Percentiles rank a stretch among this genome's conserved stretches.
Conservation (phyloP, 371 early-diverging fungal genomes). For the Actinomucor elegans region DNA sequence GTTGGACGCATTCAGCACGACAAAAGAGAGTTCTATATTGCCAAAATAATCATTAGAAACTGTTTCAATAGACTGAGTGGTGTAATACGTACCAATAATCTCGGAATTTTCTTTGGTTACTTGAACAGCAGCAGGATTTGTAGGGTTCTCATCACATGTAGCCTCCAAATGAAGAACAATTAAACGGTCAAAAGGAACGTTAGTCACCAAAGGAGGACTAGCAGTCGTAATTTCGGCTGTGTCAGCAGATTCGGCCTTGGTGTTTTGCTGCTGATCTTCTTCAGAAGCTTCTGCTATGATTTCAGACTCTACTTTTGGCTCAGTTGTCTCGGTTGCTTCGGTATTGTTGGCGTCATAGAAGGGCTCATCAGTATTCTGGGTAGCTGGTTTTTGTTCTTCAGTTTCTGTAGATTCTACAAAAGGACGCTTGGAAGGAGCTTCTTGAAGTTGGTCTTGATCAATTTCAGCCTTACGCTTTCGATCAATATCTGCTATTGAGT, state of each 20-base stretch:
- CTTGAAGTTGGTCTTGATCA: background rate
- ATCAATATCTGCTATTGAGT: background rate
- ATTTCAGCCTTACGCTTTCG: slow-evolving; percentile 20
- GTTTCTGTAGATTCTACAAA: background rate
- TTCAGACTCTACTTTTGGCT: background rate
- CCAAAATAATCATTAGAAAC: no score
- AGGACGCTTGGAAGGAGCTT: slow-evolving; percentile 3
- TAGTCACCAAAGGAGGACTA: slow-evolving; percentile 22
- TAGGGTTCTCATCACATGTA: slow-evolving; percentile 73
- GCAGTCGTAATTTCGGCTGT: no score
- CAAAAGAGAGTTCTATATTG: slow-evolving; percentile 45
- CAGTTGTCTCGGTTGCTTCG: background rate
- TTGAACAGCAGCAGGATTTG: slow-evolving; percentile 58
- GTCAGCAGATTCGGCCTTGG: background rate
- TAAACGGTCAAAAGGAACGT: slow-evolving; percentile 57
- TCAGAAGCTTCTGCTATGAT: background rate
- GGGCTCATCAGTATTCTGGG: background rate
- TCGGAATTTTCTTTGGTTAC: slow-evolving; percentile 61
- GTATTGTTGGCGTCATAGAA: background rate
- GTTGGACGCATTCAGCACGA: slow-evolving; percentile 36
- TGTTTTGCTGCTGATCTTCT: background rate
- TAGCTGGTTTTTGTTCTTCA: background rate
- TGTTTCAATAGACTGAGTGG: no score
- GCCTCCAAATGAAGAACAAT: slow-evolving; percentile 72
- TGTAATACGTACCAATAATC: slow-evolving; percentile 39